Evolutionary conservation across 352 stramenopile genomes (phyloP), one percentile per base, ranked within the genome.

Genomic region (Phytophthora sp.): DNA sequence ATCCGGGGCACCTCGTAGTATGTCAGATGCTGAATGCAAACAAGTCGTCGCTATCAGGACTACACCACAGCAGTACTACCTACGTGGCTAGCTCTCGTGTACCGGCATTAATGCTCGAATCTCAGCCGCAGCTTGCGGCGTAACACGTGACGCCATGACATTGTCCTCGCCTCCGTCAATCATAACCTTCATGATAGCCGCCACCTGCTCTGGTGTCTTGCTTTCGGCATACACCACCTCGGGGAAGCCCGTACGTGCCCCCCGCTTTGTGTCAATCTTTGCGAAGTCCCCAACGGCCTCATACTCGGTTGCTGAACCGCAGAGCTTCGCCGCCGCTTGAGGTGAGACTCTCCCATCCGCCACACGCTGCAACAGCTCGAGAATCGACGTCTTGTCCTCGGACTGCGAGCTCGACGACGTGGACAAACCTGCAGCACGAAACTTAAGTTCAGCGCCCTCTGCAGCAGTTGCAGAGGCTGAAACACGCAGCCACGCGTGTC

Each of bases 191-290:
- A 98, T 74, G 73, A 98, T 98, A 12, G 66, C 57, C 6, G 87
- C 85, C 35, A 99, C 86, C 61, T 98, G 94, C 33, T 83, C 54
- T 4, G 88, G 59, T 1, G 89, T 98, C 72, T 99, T 99, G 23
- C 91, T 94, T 74, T 98, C 85, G 13, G 80, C 91, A 77, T 98
- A 99, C 26, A 99, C 86, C 35, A 97, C 95, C 56, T 99, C 95
- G 0, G 96, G 96, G 66, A 99, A 98, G 9, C 95, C 95, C 16
- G 92, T 97, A n/a, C 96, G 88, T 36, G 66, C 77, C 6, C 86
- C 79, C 13, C 96, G 80, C 16, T 86, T 82, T 42, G 93, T 96
- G 73, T 99, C 96, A 26, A 99, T 91, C 74, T 93, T 93, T 38
- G 83, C 85, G 30, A 79, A 91, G 6, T 71, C 49, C 2, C 73